Evolutionary conservation across 2,329 filamentous ascomycete genomes (phyloP).

Genomic region (Alternaria brassicae): DNA sequence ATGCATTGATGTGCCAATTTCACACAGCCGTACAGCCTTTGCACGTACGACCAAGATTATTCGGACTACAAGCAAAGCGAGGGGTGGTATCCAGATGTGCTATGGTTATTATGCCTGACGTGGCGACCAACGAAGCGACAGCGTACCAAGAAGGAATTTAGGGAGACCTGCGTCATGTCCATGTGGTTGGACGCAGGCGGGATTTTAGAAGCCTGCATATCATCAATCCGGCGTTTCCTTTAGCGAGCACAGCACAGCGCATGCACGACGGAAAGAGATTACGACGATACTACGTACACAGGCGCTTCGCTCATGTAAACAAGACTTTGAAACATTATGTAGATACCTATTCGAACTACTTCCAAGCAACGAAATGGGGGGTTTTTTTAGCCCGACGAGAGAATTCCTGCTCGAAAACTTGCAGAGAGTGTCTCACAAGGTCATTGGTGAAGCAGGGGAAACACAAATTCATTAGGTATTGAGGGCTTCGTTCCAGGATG

Average conservation of each 20-base stretch:
- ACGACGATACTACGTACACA: not conserved
- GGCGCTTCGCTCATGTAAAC: not conserved
- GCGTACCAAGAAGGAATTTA: not conserved
- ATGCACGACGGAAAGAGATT: not conserved
- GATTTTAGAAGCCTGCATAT: not conserved
- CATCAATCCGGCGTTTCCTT: not conserved
- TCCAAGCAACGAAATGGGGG: not conserved
- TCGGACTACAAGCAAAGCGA: too few species aligned
- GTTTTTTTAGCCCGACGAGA: not conserved
- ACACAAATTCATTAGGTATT: not conserved
- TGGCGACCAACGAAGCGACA: too few species aligned
- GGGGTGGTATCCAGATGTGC: too few species aligned
- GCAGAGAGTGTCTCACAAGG: not conserved
- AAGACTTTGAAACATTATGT: not conserved
- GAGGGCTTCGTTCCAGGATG: not conserved
- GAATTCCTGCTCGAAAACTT: not conserved
- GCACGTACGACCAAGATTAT: too few species aligned
- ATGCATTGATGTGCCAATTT: too few species aligned
- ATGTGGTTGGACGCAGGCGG: not conserved
- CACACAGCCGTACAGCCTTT: too few species aligned
- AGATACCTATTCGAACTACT: not conserved
- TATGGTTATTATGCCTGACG: too few species aligned
- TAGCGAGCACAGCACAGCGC: not conserved
- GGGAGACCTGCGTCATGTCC: not conserved
- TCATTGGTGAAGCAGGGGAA: not conserved